Base-by-base conservation (phyloP, 176 grass and related monocot genomes). In the Urochloa ruziziensis region DNA sequence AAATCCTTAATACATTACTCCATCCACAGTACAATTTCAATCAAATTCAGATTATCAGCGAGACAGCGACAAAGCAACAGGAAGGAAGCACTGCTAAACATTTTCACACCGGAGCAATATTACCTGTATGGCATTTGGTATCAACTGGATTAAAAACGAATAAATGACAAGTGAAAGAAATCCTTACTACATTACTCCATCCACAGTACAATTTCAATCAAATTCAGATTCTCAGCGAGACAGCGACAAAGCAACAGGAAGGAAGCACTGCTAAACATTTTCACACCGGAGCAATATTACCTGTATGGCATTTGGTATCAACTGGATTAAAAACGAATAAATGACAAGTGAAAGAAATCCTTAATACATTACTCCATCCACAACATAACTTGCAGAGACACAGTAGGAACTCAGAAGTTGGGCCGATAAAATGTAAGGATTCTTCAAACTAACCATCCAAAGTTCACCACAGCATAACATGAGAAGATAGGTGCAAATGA, bases 361-460 rank as follows among this genome's bases (percentile, higher is more conserved):
- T 27, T 39, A 27, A 19, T 70, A 30, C 16, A 59, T 18, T 80
- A 37, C 48, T 37, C 52, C 52, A 39, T 39, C 17, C 73, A 47
- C 19, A 61, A 77, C 39, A 64, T 33, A 83, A 46, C 24, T 69
- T 29, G 16, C 0, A 72, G 25, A 36, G 6, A 54, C 6, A n/a
- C 9, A 44, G 39, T 47, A 48, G 19, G 27, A 47, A 74, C 69
- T 16, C 59, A 51, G 40, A 23, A 34, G 51, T 33, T 75, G 51
- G 33, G 62, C 27, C 42, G 4, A 60, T 42, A 47, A 77, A 82
- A 86, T 64, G 62, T 33, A 84, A 84, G 30, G 82, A 84, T 75
- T 52, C 79, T 78, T 82, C 29, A 59, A 82, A 90, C 71, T 73
- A 78, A 78, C 57, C 47, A 80, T 74, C 53, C 58, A 84, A 48